These are phyloP conservation scores for Juglanconis juglandina DNA, from an alignment of 2,329 filamentous ascomycete genomes.

Conservation along the genomic window DNA sequence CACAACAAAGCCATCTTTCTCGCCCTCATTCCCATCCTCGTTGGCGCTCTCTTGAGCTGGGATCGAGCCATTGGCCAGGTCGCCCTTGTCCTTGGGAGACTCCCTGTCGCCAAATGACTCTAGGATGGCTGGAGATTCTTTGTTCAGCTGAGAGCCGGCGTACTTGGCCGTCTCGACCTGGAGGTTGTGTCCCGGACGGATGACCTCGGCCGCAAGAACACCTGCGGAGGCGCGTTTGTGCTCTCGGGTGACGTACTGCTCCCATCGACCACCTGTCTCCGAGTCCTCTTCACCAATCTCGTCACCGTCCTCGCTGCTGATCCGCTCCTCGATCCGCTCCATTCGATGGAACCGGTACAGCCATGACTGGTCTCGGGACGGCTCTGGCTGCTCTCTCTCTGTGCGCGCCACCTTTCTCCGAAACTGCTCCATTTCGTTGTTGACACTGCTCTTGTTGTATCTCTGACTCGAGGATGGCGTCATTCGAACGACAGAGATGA, in stretches of 20 bases:
- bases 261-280: constrained; percentile 7
- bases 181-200: not conserved
- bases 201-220: not conserved
- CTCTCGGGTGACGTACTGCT: not conserved
- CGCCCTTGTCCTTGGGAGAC: not conserved
- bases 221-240: not conserved
- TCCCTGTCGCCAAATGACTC: not conserved
- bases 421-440: no score
- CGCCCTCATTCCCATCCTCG: not conserved
- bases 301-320: not conserved
- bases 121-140: not conserved
- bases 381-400: no score
- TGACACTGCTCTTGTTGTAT: no score
- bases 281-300: not conserved
- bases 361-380: not conserved
- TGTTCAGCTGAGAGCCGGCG: not conserved
- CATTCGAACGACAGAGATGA: no score
- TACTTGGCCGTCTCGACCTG: not conserved
- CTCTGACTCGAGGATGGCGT: no score
- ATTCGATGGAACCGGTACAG: not conserved
- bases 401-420: no score
- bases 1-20: no score
- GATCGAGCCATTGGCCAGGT: not conserved
- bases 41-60: no score
- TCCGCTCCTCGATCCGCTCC: not conserved